These are phyloP conservation scores for Fragaria nilgerrensis DNA, from an alignment of 306 rosid genomes.

Conservation along the genomic window DNA sequence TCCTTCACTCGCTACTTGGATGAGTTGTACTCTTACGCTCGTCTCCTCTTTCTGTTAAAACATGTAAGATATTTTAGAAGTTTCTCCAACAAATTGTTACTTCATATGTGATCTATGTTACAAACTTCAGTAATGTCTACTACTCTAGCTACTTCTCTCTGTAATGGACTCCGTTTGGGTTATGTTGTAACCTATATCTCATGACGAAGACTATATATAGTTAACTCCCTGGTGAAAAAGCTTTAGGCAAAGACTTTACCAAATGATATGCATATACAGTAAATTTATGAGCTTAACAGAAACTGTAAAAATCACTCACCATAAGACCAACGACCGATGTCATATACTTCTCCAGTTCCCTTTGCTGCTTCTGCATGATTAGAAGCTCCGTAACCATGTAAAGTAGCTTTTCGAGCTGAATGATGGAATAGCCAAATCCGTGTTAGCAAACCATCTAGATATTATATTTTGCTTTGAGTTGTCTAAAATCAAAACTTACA, in stretches of 20 bases:
- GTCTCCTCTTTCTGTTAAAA: constrained; percentile 37
- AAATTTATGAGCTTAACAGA: not conserved
- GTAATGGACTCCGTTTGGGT: not conserved
- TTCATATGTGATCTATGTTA: not conserved
- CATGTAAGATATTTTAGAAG: not conserved
- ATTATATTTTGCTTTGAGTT: not conserved
- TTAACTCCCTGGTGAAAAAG: not conserved
- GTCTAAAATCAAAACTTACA: no score
- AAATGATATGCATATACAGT: no score
- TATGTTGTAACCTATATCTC: not conserved
- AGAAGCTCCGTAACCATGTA: constrained; percentile 64
- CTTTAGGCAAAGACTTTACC: not conserved
- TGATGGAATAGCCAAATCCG: constrained; percentile 22
- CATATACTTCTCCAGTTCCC: constrained; percentile 35
- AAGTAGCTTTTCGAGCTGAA: constrained; percentile 46
- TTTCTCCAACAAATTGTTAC: not conserved
- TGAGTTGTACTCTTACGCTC: constrained; percentile 29
- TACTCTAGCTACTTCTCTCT: not conserved
- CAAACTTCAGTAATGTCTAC: not conserved
- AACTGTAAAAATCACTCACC: constrained; percentile 34
- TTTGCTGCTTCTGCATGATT: constrained; percentile 45
- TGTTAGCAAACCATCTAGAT: not conserved
- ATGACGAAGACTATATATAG: not conserved
- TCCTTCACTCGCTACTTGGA: constrained; percentile 31
- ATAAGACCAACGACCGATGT: constrained; percentile 30